Percentiles rank a stretch among this genome's conserved stretches.
phyloP scores from a whole-genome alignment of 495 filamentous ascomycete genomes.

The Platismatia glauca region DNA sequence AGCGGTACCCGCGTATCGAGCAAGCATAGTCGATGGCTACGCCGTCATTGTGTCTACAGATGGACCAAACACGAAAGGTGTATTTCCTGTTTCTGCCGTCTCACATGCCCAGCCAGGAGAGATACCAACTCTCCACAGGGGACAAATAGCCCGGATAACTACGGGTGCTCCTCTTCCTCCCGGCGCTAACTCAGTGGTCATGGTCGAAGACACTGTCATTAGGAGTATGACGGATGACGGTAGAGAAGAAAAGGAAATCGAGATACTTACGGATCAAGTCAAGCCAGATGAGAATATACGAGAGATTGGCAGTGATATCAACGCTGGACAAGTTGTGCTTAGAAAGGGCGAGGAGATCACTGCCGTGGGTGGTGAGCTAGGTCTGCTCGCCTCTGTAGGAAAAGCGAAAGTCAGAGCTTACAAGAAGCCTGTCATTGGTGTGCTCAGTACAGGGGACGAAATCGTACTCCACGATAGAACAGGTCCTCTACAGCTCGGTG shows the following conservation, averaged over 20 bases:
- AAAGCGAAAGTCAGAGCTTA: conserved; percentile 64
- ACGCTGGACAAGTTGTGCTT: conserved; percentile 57
- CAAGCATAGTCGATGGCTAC: conserved; percentile 97
- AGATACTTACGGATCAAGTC: conserved; percentile 71
- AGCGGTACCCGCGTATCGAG: conserved; percentile 82
- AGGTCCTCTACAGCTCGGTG: conserved; percentile 57
- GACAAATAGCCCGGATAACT: conserved; percentile 80
- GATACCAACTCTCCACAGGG: conserved; percentile 50
- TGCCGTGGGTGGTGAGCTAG: conserved; percentile 80
- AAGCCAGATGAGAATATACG: conserved; percentile 77
- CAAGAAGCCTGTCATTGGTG: conserved; percentile 67
- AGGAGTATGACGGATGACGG: conserved; percentile 65
- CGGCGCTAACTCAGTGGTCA: conserved; percentile 84
- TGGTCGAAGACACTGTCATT: conserved; percentile 91
- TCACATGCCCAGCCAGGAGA: conserved; percentile 72
- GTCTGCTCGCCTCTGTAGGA: conserved; percentile 79
- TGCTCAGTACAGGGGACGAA: conserved; percentile 92
- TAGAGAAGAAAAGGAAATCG: conserved; percentile 74
- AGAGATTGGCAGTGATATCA: conserved; percentile 83
- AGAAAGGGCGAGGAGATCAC: conserved; percentile 68
- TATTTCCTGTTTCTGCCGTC: conserved; percentile 78
- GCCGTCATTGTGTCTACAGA: conserved; percentile 60
- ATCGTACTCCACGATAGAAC: conserved; percentile 68
- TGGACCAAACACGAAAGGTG: conserved; percentile 54
- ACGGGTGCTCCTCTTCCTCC: conserved; percentile 87